These are phyloP conservation scores for Phytopythium chamaehyphon DNA, from an alignment of 352 stramenopile genomes.

Conservation along the genomic window DNA sequence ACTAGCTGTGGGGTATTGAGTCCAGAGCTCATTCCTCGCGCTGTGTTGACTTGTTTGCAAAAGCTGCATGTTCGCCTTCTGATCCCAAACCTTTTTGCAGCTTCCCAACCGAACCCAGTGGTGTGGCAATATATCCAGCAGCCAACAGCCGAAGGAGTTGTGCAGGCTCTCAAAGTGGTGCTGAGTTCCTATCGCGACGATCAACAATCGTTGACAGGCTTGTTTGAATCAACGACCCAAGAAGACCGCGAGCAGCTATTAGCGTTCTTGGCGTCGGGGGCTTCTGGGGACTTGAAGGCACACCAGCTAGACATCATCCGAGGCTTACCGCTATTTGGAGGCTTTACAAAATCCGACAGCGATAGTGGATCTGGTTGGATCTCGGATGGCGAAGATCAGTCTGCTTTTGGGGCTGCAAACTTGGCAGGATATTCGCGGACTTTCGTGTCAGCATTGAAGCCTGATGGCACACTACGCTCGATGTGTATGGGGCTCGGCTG, in stretches of 20 bases:
- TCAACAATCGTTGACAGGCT: no score
- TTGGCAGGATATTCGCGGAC: constrained; percentile 13
- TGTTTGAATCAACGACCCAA: constrained; percentile 4
- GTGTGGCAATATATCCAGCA: constrained; percentile 79
- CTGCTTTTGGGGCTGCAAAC: neutral
- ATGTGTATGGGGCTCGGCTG: constrained; percentile 38
- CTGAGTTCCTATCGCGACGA: no score
- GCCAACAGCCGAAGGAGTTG: constrained; percentile 39
- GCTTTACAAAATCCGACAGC: constrained; percentile 14
- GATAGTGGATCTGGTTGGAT: constrained; percentile 21
- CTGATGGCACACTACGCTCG: constrained; percentile 12
- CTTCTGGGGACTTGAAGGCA: constrained; percentile 27
- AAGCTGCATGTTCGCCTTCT: constrained; percentile 51
- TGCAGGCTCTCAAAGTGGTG: constrained; percentile 21
- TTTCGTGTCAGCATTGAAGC: constrained; percentile 26
- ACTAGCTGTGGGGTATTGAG: constrained; percentile 41
- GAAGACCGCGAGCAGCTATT: constrained; percentile 38
- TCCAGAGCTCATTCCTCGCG: constrained; percentile 44
- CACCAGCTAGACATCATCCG: constrained; percentile 28
- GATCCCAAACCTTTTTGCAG: constrained; percentile 47
- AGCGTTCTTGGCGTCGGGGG: constrained; percentile 38
- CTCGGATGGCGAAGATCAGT: constrained; percentile 7
- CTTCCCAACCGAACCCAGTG: constrained; percentile 42
- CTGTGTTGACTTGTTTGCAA: constrained; percentile 34
- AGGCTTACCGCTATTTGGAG: constrained; percentile 51